A percentile compares a stretch with the other conserved stretches of the same genome.
phyloP scores from a whole-genome alignment of 345 rosid genomes.

The Schrenkiella parvula region DNA sequence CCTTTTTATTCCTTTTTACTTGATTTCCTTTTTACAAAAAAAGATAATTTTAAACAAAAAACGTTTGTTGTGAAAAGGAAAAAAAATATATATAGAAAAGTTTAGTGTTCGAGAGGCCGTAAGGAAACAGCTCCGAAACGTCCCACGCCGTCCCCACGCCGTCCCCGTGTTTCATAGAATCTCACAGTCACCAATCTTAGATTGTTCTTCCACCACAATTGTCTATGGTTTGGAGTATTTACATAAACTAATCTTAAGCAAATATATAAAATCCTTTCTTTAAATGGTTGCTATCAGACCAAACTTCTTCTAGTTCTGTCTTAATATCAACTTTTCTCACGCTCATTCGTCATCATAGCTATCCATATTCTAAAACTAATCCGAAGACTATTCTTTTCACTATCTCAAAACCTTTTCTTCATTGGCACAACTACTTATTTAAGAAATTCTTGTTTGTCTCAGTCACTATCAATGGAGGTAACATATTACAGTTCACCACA shows the following conservation, averaged over 20 bases:
- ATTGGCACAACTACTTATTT: background rate
- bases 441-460: background rate
- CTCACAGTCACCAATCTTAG: background rate
- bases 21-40: too few relatives aligned
- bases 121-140: too few relatives aligned
- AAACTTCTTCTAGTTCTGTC: constrained; percentile 17
- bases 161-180: too few relatives aligned
- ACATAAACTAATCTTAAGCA: background rate
- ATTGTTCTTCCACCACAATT: background rate
- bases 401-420: constrained; percentile 1
- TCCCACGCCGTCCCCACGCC: too few relatives aligned
- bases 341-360: background rate
- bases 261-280: background rate
- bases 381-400: background rate
- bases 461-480: constrained; percentile 20
- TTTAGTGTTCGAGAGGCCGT: too few relatives aligned
- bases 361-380: background rate
- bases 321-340: background rate
- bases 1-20: too few relatives aligned
- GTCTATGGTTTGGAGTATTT: background rate
- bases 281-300: background rate
- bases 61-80: too few relatives aligned
- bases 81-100: too few relatives aligned
- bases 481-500: constrained; percentile 20
- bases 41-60: too few relatives aligned